Evolutionary conservation across 805 yeast species (phyloP), one percentile per base, ranked within the genome.

Genomic region (Maudiozyma bulderi): DNA sequence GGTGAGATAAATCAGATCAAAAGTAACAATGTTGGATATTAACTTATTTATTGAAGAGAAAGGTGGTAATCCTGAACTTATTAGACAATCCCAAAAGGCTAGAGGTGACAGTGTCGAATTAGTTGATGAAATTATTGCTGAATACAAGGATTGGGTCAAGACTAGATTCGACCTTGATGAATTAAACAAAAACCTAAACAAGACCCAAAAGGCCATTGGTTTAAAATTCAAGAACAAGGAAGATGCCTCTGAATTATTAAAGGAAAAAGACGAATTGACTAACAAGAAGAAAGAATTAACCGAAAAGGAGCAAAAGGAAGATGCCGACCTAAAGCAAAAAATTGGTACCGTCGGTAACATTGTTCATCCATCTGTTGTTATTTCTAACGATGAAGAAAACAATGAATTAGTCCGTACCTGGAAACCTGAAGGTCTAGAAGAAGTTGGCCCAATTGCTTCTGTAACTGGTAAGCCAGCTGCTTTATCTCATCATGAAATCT

Each of bases 71-170:
- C 96, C 99, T 41, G 91, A 90, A 58, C 74, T 74, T 48, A 88
- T 93, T 66, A 84, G 84, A 67, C 79, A 73, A 62, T 90, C 97
- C 38, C 99, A 93, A 71, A 81, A 73, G 68, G 95, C 95, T 54
- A 88, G 99, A 75, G 95, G 95, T 53, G 98, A 80, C 59, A 73
- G 93, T 35, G 98, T 90, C 47, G 99, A 93, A 70, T 64, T 93
- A 47, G 98, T 93, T 47, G 99, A 93, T 67, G 96, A 91, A 72
- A 90, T 93, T 67, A 87, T 93, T 65, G 76, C 73, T 54, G 95
- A 84, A 58, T 93, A 93, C 77, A 86, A 86, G 71, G 82, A 80
- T 52, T 93, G 99, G 99, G 86, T 90, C 59, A 82, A 78, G 70
- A 78, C 83, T 54, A 82, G 89, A 71, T 93, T 91, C 66, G 90